Conservation (phyloP, 1,139 yeast species). For the Taiozyma sp. region DNA sequence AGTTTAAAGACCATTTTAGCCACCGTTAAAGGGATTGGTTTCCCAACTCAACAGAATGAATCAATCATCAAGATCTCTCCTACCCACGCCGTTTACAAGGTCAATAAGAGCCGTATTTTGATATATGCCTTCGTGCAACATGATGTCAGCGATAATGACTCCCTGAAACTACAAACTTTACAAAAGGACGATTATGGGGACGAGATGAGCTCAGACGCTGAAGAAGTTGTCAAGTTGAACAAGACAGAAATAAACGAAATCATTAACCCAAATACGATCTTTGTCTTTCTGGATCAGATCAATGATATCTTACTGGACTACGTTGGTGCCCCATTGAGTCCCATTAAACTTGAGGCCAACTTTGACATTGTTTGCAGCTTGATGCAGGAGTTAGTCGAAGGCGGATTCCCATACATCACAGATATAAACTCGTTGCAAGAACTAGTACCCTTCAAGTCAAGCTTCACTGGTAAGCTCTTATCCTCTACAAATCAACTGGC, state of each 20-base stretch:
- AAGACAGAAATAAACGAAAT: conserved; percentile 1
- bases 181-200: conserved; percentile 23
- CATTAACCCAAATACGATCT: conserved; percentile 47
- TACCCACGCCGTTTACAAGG: conserved; percentile 15
- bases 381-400: conserved; percentile 67
- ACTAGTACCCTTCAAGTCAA: conserved; percentile 53
- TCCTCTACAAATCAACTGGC: conserved; percentile 32
- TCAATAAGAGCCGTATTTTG: conserved; percentile 10
- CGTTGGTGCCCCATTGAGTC: conserved; percentile 51
- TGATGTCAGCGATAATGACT: conserved; percentile 11
- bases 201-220: conserved; percentile 15
- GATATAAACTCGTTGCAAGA: conserved; percentile 70
- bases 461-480: conserved; percentile 34
- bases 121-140: conserved; percentile 20
- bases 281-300: conserved; percentile 48
- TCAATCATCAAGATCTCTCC: conserved; percentile 18
- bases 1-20: conserved; percentile 37
- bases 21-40: conserved; percentile 28
- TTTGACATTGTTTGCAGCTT: conserved; percentile 58
- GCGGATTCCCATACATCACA: conserved; percentile 66
- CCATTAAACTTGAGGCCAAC: conserved; percentile 56
- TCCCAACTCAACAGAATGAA: conserved; percentile 20
- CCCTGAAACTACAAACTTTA: conserved; percentile 22
- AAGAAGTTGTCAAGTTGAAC: conserved; percentile 5
- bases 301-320: conserved; percentile 50